Percentiles rank a stretch among this genome's conserved stretches.
These are phyloP conservation scores for Monilinia fructigena DNA, from an alignment of 2,329 filamentous ascomycete species.

Conservation along the genomic window DNA sequence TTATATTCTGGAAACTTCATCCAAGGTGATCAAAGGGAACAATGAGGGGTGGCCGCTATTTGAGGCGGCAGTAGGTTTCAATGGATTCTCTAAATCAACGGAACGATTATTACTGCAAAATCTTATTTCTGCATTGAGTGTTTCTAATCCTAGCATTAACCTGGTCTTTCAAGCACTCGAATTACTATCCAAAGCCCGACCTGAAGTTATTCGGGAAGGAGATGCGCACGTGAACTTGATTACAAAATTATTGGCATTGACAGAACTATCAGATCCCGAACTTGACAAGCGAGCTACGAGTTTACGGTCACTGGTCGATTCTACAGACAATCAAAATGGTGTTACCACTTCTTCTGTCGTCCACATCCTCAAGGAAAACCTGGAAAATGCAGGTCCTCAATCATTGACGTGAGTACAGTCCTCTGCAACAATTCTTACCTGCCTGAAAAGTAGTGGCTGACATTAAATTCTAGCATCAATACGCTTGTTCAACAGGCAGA, in stretches of 20 bases:
- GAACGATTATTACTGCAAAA: slow-evolving; percentile 39
- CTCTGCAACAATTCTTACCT: neutral
- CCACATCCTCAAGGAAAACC: slow-evolving; percentile 54
- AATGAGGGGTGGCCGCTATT: slow-evolving; percentile 48
- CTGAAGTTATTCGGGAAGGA: slow-evolving; percentile 48
- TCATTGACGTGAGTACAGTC: slow-evolving; percentile 50
- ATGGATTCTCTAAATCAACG: slow-evolving; percentile 31
- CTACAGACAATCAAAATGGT: slow-evolving; percentile 19
- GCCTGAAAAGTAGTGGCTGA: slow-evolving; percentile 20
- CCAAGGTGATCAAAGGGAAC: slow-evolving; percentile 43
- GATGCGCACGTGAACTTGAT: slow-evolving; percentile 52
- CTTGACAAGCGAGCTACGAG: slow-evolving; percentile 30
- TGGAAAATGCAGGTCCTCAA: slow-evolving; percentile 49
- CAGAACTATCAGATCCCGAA: slow-evolving; percentile 48
- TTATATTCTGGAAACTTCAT: slow-evolving; percentile 46
- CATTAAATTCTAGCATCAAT: slow-evolving; percentile 45
- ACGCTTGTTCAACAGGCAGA: slow-evolving; percentile 53
- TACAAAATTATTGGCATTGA: slow-evolving; percentile 53
- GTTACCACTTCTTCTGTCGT: slow-evolving; percentile 44
- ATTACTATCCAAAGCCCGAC: slow-evolving; percentile 47
- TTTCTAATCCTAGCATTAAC: slow-evolving; percentile 29
- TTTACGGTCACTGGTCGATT: slow-evolving; percentile 49
- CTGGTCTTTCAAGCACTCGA: slow-evolving; percentile 49
- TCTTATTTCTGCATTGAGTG: slow-evolving; percentile 36
- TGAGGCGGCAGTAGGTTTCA: slow-evolving; percentile 47